Conservation (phyloP, 2,329 filamentous ascomycete species). For the Trematosphaeria pertusa region DNA sequence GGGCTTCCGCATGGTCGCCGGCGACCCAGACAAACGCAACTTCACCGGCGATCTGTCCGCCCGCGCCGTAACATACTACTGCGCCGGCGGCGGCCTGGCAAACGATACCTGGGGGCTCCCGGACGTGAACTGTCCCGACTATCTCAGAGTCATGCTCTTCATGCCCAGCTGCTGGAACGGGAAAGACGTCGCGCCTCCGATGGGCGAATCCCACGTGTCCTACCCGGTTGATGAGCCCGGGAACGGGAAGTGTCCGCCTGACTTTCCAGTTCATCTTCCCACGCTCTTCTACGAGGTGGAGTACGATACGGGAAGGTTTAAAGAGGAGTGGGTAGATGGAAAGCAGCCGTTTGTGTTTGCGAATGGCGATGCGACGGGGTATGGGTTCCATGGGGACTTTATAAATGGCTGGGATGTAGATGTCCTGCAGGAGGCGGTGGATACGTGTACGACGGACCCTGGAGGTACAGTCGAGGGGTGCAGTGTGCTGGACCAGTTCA, state of each 20-base stretch:
- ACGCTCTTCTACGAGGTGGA: constrained; percentile 65
- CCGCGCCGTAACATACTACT: constrained; percentile 64
- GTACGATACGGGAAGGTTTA: constrained; percentile 58
- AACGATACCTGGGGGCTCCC: constrained; percentile 66
- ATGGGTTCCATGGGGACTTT: constrained; percentile 76
- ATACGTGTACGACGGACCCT: constrained; percentile 64
- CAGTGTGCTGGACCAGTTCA: constrained; percentile 58
- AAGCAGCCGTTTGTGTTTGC: constrained; percentile 64
- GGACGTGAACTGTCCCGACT: constrained; percentile 66
- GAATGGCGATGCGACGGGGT: constrained; percentile 74
- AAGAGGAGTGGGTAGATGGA: constrained; percentile 53
- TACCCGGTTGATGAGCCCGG: constrained; percentile 61
- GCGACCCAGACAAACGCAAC: constrained; percentile 66
- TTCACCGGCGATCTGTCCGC: constrained; percentile 52
- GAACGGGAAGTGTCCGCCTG: constrained; percentile 60
- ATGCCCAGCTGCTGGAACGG: constrained; percentile 70
- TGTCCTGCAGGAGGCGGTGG: constrained; percentile 70
- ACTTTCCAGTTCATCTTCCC: constrained; percentile 61
- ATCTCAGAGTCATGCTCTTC: constrained; percentile 57
- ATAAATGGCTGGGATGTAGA: constrained; percentile 71
- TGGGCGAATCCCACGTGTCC: constrained; percentile 68
- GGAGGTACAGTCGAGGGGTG: constrained; percentile 25
- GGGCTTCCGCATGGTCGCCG: constrained; percentile 74
- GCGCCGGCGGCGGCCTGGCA: constrained; percentile 50
- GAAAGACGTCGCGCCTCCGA: constrained; percentile 59